phyloP scores from a whole-genome alignment of 345 rosid species.

The Gossypioides kirkii region DNA sequence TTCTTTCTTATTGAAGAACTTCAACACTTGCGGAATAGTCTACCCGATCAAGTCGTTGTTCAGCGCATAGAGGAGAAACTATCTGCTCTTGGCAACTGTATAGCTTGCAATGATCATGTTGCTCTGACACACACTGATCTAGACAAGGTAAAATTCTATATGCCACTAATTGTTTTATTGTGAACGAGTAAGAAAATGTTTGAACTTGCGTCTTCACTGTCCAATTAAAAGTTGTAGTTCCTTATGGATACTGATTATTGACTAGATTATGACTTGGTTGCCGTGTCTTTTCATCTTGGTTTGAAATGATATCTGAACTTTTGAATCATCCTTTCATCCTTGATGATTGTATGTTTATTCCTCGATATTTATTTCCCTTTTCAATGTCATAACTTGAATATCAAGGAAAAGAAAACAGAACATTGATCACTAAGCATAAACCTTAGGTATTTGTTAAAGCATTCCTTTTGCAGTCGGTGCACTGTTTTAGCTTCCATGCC shows the following conservation, averaged over 20 bases:
- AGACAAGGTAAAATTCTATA: conserved; percentile 47
- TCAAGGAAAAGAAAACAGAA: no score
- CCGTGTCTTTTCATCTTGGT: not conserved
- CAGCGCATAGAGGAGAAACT: conserved; percentile 84
- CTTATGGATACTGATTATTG: not conserved
- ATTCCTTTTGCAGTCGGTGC: not conserved
- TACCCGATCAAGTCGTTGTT: conserved; percentile 87
- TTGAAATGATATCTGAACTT: not conserved
- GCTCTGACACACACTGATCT: conserved; percentile 95
- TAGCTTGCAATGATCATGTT: conserved; percentile 95
- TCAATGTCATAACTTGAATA: not conserved
- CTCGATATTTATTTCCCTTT: not conserved
- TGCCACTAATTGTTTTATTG: not conserved
- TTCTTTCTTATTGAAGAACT: conserved; percentile 48
- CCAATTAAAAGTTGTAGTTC: not conserved
- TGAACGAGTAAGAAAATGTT: not conserved
- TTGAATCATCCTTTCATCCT: not conserved
- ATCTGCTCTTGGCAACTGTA: conserved; percentile 97
- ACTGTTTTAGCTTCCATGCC: not conserved
- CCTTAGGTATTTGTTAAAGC: not conserved
- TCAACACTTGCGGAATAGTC: conserved; percentile 88
- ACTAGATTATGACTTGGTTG: not conserved
- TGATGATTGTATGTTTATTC: not conserved
- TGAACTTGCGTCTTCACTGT: not conserved
- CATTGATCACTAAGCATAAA: not conserved